These are phyloP conservation scores for Diplodia sapinea DNA, from an alignment of 2,329 filamentous ascomycete species.

Conservation along the genomic window DNA sequence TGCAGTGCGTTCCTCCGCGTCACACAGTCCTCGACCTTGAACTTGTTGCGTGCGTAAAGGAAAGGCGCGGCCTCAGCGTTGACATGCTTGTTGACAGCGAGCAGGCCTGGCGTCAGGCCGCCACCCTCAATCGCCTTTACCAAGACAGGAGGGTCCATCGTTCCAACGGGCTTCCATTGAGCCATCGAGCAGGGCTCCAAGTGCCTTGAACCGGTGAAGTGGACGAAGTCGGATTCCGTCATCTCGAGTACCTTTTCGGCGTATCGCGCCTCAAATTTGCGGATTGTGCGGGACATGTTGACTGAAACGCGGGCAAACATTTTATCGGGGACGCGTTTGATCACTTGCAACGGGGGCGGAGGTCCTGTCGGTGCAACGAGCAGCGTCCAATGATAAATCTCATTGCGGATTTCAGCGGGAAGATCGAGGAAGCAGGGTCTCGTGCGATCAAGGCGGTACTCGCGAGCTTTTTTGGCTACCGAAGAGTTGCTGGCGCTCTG, in stretches of 20 bases:
- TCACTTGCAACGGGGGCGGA: too few species aligned
- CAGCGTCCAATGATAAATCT: neutral
- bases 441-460: neutral
- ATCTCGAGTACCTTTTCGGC: too few species aligned
- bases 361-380: neutral
- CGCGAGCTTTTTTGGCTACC: neutral
- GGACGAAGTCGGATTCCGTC: too few species aligned
- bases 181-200: too few species aligned
- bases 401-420: conserved; percentile 4
- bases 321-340: too few species aligned
- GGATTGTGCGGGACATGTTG: too few species aligned
- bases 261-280: too few species aligned
- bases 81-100: conserved; percentile 33
- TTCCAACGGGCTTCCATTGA: neutral
- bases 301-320: too few species aligned
- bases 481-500: neutral
- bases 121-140: neutral
- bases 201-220: too few species aligned
- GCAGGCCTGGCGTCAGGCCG: neutral
- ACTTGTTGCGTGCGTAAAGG: conserved; percentile 57
- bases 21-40: conserved; percentile 36
- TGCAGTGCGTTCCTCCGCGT: too few species aligned
- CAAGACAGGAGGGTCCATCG: neutral
- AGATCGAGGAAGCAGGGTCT: conserved; percentile 14
- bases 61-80: conserved; percentile 51